Conservation (phyloP, 306 rosid species). For the Mimosa pudica region DNA sequence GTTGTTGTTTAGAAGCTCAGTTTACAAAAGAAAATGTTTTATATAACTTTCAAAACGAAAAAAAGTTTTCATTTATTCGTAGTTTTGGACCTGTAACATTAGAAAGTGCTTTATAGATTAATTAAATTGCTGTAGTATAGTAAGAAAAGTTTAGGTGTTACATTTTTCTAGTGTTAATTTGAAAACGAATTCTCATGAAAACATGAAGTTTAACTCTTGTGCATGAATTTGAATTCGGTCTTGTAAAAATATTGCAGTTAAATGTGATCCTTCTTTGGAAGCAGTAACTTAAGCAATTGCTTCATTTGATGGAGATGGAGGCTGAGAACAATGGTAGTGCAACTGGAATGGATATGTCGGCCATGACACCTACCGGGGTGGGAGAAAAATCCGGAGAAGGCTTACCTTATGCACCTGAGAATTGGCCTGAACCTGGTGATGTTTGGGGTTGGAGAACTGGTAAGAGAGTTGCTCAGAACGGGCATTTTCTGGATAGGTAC, state of each 20-base stretch:
- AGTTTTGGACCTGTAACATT: too few relatives aligned
- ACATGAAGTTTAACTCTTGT: not conserved
- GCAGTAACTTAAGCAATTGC: not conserved
- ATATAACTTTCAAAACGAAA: too few relatives aligned
- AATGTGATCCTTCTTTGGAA: not conserved
- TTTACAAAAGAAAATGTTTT: too few relatives aligned
- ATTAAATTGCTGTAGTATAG: too few relatives aligned
- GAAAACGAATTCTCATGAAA: not conserved
- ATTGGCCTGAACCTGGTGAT: constrained; percentile 85
- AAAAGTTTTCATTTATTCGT: too few relatives aligned
- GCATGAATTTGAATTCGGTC: not conserved
- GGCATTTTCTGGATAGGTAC: constrained; percentile 75
- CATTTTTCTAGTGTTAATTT: not conserved
- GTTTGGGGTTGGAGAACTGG: constrained; percentile 89
- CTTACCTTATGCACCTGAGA: constrained; percentile 81
- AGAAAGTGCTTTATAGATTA: too few relatives aligned
- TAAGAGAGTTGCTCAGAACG: constrained; percentile 51
- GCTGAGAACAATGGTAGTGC: constrained; percentile 39
- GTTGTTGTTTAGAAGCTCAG: too few relatives aligned
- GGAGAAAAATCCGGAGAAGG: constrained; percentile 68
- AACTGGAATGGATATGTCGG: not conserved
- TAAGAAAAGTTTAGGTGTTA: too few relatives aligned
- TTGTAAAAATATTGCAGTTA: not conserved
- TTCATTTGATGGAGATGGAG: constrained; percentile 35
- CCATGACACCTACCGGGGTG: constrained; percentile 32